These are phyloP conservation scores for Silene uniflora DNA, from an alignment of 148 eudicot species.

Conservation along the genomic window DNA sequence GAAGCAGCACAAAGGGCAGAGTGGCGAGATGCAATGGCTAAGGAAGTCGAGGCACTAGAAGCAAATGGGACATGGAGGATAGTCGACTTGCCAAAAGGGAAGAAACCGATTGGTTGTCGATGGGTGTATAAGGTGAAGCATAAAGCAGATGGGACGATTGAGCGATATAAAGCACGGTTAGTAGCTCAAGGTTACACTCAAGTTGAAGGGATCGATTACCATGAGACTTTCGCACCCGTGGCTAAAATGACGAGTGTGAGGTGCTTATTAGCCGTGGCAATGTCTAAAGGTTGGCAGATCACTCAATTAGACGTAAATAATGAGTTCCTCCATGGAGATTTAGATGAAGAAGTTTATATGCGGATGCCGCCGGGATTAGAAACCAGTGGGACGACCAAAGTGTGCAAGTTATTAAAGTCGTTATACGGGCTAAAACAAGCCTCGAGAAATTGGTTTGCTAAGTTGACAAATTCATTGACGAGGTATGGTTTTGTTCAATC, in stretches of 20 bases:
- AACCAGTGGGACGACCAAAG: not conserved
- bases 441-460: not conserved
- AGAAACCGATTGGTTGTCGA: not conserved
- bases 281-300: not conserved
- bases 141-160: not conserved
- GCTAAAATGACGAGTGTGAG: conserved; percentile 1
- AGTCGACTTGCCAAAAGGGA: not conserved
- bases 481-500: not conserved
- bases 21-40: not conserved
- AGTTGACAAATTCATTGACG: not conserved
- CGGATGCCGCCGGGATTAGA: not conserved
- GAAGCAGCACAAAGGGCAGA: not conserved
- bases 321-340: too few species aligned
- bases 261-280: not conserved
- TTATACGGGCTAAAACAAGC: not conserved
- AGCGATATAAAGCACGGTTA: not conserved
- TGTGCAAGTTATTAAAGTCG: not conserved
- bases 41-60: not conserved
- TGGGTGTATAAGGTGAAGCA: conserved; percentile 3
- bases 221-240: not conserved
- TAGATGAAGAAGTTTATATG: too few species aligned
- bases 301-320: not conserved
- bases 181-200: not conserved
- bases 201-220: not conserved
- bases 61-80: not conserved